These are phyloP conservation scores for Suillus occidentalis DNA, from an alignment of 768 basidiomycete species.

Conservation along the genomic window DNA sequence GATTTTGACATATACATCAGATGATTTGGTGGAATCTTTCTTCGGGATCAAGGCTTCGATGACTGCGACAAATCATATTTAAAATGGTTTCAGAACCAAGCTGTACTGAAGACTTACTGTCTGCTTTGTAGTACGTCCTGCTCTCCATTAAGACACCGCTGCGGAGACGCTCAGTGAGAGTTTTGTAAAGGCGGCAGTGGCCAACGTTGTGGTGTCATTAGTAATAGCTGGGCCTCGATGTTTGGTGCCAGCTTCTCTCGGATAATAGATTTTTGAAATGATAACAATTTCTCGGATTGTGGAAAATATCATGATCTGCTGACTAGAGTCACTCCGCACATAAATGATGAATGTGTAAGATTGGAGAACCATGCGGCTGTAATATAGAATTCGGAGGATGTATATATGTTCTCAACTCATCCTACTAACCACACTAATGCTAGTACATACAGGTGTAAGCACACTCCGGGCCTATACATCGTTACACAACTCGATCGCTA, in stretches of 20 bases:
- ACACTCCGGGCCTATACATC: not conserved
- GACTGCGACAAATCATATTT: not conserved
- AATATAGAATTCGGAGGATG: not conserved
- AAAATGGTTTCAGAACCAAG: not conserved
- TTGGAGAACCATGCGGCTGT: not conserved
- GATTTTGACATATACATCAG: slow-evolving; percentile 3
- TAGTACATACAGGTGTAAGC: not conserved
- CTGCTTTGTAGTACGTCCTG: slow-evolving; percentile 1
- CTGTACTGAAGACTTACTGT: not conserved
- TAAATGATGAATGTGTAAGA: not conserved
- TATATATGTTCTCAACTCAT: not conserved
- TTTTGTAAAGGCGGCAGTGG: not conserved
- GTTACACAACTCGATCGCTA: not conserved
- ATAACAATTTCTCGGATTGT: not conserved
- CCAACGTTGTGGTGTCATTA: not conserved
- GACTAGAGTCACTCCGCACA: not conserved
- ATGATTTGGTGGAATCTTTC: not conserved
- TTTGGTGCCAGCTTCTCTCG: not conserved
- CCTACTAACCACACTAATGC: not conserved
- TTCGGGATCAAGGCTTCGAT: slow-evolving; percentile 3
- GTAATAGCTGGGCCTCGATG: not conserved
- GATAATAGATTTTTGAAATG: not conserved
- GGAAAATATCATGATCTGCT: not conserved
- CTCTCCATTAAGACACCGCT: not conserved
- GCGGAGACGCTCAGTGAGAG: not conserved